phyloP scores from a whole-genome alignment of 208 protist genomes.

The Crithidia brevicula region DNA sequence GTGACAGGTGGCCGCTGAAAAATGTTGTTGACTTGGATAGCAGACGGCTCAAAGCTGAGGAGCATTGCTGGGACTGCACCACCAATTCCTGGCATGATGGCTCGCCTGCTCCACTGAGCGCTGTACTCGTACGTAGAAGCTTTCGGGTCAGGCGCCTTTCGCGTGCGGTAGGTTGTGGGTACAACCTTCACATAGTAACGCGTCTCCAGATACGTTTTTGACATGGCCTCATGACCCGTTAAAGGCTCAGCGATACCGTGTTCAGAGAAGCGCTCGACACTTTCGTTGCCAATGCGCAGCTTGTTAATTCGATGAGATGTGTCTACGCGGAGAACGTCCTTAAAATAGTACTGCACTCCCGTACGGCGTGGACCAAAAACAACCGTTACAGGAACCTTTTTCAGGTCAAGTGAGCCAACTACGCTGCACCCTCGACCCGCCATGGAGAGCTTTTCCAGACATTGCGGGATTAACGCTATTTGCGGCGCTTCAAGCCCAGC shows the following conservation, averaged over 20 bases:
- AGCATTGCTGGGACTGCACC: constrained; percentile 50
- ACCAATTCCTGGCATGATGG: constrained; percentile 33
- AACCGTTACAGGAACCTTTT: constrained; percentile 84
- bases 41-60: constrained; percentile 64
- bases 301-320: constrained; percentile 69
- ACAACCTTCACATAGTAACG: constrained; percentile 73
- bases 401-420: constrained; percentile 67
- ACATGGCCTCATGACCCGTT: constrained; percentile 35
- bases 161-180: constrained; percentile 60
- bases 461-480: constrained; percentile 60
- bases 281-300: constrained; percentile 66
- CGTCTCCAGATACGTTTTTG: constrained; percentile 38
- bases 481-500: constrained; percentile 29
- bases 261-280: constrained; percentile 66
- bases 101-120: constrained; percentile 47
- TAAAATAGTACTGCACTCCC: constrained; percentile 30
- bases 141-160: constrained; percentile 14
- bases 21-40: constrained; percentile 80
- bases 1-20: constrained; percentile 65
- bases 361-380: constrained; percentile 66
- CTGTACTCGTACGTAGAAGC: constrained; percentile 74
- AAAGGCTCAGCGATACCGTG: constrained; percentile 48
- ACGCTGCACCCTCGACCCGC: constrained; percentile 76
- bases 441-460: constrained; percentile 52
- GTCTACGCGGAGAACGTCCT: constrained; percentile 62